These are phyloP conservation scores for Myrica gale DNA, from an alignment of 306 rosid species.

Conservation along the genomic window DNA sequence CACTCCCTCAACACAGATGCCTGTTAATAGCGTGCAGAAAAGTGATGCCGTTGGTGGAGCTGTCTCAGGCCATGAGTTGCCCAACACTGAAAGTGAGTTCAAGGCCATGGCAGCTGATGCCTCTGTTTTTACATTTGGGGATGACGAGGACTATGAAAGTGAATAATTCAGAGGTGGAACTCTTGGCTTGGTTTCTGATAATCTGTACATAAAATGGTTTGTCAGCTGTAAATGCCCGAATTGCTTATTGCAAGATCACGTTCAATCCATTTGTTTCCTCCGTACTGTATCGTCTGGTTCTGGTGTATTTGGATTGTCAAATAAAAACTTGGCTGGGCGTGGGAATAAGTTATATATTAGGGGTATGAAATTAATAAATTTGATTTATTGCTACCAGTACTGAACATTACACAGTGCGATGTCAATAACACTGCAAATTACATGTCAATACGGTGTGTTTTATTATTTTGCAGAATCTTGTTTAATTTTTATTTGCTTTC, in stretches of 20 bases:
- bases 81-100: conserved; percentile 77
- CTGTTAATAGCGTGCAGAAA: conserved; percentile 45
- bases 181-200: conserved; percentile 9
- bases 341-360: conserved; percentile 3
- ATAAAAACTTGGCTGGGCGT: neutral
- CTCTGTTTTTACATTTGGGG: conserved; percentile 91
- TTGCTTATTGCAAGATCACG: conserved; percentile 23
- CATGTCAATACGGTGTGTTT: neutral
- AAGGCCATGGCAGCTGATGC: conserved; percentile 99
- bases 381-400: neutral
- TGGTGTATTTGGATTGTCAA: conserved; percentile 16
- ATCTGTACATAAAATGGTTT: conserved; percentile 67
- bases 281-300: conserved; percentile 31
- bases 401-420: neutral
- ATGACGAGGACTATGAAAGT: conserved; percentile 92
- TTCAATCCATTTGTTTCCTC: conserved; percentile 38
- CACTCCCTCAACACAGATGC: conserved; percentile 32
- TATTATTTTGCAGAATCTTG: neutral
- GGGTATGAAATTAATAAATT: neutral
- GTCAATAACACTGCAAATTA: neutral
- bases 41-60: conserved; percentile 38
- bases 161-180: conserved; percentile 43
- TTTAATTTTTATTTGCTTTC: too few relatives aligned
- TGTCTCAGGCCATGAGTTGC: conserved; percentile 37
- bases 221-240: conserved; percentile 21